These are phyloP conservation scores for Epichloe amarillans DNA, from an alignment of 2,329 filamentous ascomycete species.

Conservation along the genomic window DNA sequence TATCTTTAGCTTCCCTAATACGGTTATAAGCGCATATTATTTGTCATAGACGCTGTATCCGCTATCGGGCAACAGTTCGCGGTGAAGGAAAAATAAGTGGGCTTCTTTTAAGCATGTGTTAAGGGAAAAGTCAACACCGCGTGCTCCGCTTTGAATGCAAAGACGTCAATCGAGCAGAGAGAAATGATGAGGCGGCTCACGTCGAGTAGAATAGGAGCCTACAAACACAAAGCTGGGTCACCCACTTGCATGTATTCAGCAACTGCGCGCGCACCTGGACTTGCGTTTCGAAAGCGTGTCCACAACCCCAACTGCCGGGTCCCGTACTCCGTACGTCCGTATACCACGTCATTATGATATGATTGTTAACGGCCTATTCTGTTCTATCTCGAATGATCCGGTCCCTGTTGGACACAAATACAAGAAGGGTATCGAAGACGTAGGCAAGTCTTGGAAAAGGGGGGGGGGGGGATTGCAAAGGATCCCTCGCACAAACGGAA, in stretches of 20 bases:
- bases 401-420: constrained; percentile 1
- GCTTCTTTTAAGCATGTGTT: no score
- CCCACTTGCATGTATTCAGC: not conserved
- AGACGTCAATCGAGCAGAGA: not conserved
- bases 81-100: no score
- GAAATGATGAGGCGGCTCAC: not conserved
- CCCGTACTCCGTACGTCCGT: no score
- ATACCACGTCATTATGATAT: not conserved
- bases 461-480: not conserved
- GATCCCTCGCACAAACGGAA: not conserved
- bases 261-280: not conserved
- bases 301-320: not conserved
- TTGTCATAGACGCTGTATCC: no score
- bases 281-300: constrained; percentile 1
- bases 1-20: no score
- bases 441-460: not conserved
- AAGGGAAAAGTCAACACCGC: no score
- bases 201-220: not conserved
- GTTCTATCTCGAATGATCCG: not conserved
- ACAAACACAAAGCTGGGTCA: not conserved
- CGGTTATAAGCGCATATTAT: no score
- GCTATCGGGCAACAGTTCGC: no score
- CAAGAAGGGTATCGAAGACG: constrained; percentile 16
- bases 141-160: not conserved
- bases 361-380: not conserved